Base-by-base conservation (phyloP, 192 early-diverging fungal species). In the Coemansia sp. region DNA sequence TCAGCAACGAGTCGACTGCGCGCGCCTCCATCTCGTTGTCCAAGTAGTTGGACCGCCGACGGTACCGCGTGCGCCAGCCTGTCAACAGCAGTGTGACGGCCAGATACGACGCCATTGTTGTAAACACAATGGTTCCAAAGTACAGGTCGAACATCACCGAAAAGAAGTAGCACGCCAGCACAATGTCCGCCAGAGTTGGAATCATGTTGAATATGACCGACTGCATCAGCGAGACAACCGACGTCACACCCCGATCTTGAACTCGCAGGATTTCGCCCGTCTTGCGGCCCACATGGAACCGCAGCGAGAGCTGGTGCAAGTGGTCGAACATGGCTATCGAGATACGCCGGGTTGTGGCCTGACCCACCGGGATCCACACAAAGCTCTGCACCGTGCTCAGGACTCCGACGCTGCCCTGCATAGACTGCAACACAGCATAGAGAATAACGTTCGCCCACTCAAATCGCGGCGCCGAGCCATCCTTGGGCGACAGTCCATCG, bases 241-340 rank as follows among this genome's bases (percentile, higher is more conserved):
- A 81, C 24, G 74, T 69, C 38, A 83, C 82, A 19, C 85, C 85
- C 22, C 85, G 83, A 53, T 86, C 85, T 69, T 83, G 82, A 19
- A 98, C 93, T 3, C 96, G 88, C 22, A 99, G 86, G 10, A 97
- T 86, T 70, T 98, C 94, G 48, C 94, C 93, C 0, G 96, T 98
- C 66, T 97, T 97, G 57, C 95, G 88, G 66, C 90, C 91, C 50
- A 98, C 87, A 62, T 98, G 96, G 73, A 92, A 99, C 20, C 89
- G 86, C 18, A 98, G 82, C 7, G 93, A 94, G 26, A 99, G 85
- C 22, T 71, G 85, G 71, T 95, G 95, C 62, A 96, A 72, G 65
- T 99, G 97, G 37, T 85, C 81, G 50, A 99, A 93, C 86, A 96
- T 94, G 19, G 82, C 84, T 10, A 98, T 85, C 13, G 94, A 93